Percentiles rank a stretch among this genome's conserved stretches.
phyloP scores from a whole-genome alignment of 2,329 filamentous ascomycete genomes.

The Nigrospora osmanthi region DNA sequence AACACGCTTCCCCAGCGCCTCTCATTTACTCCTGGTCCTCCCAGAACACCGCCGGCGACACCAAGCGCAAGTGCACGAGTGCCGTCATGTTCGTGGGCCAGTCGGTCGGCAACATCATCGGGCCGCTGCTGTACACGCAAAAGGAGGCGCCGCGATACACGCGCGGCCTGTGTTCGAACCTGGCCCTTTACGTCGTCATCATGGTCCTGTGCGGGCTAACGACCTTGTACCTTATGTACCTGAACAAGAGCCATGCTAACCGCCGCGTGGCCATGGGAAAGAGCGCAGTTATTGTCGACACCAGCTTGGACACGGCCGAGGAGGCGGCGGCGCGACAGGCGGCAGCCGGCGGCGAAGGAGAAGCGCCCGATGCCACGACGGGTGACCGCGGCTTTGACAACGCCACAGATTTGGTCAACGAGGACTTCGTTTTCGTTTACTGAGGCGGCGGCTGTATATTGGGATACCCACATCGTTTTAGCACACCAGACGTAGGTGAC shows the following conservation, averaged over 20 bases:
- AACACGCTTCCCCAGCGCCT: slow-evolving; percentile 32
- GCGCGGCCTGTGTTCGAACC: slow-evolving; percentile 50
- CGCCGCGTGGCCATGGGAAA: slow-evolving; percentile 50
- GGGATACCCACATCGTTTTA: too few species aligned
- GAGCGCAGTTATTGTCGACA: slow-evolving; percentile 46
- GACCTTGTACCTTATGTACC: slow-evolving; percentile 12
- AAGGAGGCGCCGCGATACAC: slow-evolving; percentile 48
- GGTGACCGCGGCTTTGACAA: slow-evolving; percentile 49
- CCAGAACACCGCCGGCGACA: slow-evolving; percentile 60
- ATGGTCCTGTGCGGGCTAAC: slow-evolving; percentile 35
- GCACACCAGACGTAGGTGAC: too few species aligned
- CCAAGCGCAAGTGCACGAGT: slow-evolving; percentile 60
- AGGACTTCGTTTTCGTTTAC: slow-evolving; percentile 56
- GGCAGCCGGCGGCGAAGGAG: slow-evolving; percentile 11
- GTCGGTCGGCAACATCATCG: slow-evolving; percentile 59
- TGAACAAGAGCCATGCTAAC: slow-evolving; percentile 10
- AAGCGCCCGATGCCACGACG: slow-evolving; percentile 9
- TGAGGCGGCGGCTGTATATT: slow-evolving; percentile 10
- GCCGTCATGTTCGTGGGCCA: slow-evolving; percentile 58
- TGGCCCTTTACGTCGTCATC: slow-evolving; percentile 54
- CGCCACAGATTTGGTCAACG: slow-evolving; percentile 52
- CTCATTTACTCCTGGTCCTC: slow-evolving; percentile 54
- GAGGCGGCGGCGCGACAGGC: slow-evolving; percentile 29
- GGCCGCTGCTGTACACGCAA: slow-evolving; percentile 56
- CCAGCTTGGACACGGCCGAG: slow-evolving; percentile 45